Base-by-base conservation (phyloP, 768 basidiomycete genomes). In the Dendrothele bispora region DNA sequence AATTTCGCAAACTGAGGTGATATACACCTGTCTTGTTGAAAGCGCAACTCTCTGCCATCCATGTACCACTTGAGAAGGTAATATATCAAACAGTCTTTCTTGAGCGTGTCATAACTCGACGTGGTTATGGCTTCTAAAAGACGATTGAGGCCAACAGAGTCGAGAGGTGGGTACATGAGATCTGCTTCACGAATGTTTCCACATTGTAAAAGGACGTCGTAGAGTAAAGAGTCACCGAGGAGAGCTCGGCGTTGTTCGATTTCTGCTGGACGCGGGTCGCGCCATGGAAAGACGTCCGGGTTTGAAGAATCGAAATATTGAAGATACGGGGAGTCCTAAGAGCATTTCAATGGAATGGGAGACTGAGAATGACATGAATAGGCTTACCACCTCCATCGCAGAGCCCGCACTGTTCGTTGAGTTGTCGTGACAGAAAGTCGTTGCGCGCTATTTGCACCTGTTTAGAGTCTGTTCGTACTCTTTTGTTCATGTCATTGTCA, bases 21-120 rank as follows among this genome's bases (percentile, higher is more conserved):
- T 51, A 93, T 84, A 56, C 77, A 80, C 24, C 76, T 68, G 62
- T 79, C 63, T 63, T 70, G 44, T 59, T 68, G 65, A 70, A 88
- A 71, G 50, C 63, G 56, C 52, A 73, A 59, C 73, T 86, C 70
- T 60, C 74, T 66, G 5, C 78, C 76, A 60, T 90, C 86, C 56
- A 78, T 72, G 50, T 86, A 80, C 85, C 84, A 90, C 61, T 88
- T 90, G 49, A 93, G 72, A 52, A 93, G 67, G 59, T 83, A 91
- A 66, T 90, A 93, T 1, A 90, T 68, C 36, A 93, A 68, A 53
- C 86, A 89, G 51, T 91, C 84, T 63, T 83, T 83, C 75, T 92
- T 92, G 46, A 92, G 73, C 26, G 68, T 60, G 63, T 93, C 91
- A 52, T 88, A 93, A 3, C 66, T 60, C 1, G 82, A 86, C 22